Evolutionary conservation across 352 stramenopile species (phyloP), one percentile per base, ranked within the genome.

Genomic region (Phytophthora palmivora): DNA sequence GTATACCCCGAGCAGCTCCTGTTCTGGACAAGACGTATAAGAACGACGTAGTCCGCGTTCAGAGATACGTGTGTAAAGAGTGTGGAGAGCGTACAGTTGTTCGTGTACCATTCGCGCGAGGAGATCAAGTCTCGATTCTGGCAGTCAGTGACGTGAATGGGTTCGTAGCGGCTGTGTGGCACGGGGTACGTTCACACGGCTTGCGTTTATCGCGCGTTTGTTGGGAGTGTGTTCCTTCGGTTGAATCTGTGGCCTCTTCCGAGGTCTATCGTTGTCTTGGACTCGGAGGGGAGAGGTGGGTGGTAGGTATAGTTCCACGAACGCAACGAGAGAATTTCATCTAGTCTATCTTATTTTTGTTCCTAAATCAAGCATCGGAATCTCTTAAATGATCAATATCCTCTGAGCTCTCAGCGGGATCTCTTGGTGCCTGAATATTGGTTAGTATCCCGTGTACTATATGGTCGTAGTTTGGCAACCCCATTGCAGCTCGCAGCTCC

Each of bases 331-430:
- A 9, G 10, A 34, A 34, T 12, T 34, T 14, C 10, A 34, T 34
- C 10, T 9, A 12, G 10, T 34, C 11, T 7, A 11, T 34, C 6
- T 12, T 34, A 34, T 7, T 28, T 28, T 28, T 28, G 24, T 28
- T 28, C 24, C 24, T 28, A 34, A 34, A 34, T 14, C 30, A 34
- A 34, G 6, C 30, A 9, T 11, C 10, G 5, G 42, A 53, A 42
- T 63, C 26, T 37, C 46, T 51, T 16, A 39, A 32, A 43, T 69
- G 60, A 22, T 63, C 39, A 22, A 64, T 38, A 18, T n/a, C 39
- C 5, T 63, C 45, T 8, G 58, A 44, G 46, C 59, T 36, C 6
- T 56, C 50, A 3, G 26, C 15, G 39, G 50, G 50, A 12, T 62
- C 50, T 0, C 0, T 3, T n/a, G 59, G 50, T n/a, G 43, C 33